Conservation (phyloP, 2,329 filamentous ascomycete genomes). For the Chaetomium olivaceum region DNA sequence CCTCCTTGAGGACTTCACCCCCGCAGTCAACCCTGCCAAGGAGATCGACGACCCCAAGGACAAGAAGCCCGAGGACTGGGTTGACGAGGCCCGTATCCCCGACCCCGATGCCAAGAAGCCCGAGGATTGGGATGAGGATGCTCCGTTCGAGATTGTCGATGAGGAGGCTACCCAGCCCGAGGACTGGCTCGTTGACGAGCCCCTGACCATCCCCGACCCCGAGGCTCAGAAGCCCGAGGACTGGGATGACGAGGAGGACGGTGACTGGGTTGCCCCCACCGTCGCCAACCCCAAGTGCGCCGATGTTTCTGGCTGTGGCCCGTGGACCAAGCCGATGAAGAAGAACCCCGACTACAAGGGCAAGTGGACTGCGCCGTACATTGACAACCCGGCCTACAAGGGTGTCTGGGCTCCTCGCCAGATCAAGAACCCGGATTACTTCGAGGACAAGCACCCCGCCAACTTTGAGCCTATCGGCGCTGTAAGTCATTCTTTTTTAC, state of each 20-base stretch:
- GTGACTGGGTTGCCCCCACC: constrained; percentile 90
- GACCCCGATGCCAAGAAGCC: constrained; percentile 95
- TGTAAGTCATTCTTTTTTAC: constrained; percentile 58
- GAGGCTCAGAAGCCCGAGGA: constrained; percentile 97
- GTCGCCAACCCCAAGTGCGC: constrained; percentile 95
- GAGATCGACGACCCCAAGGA: constrained; percentile 96
- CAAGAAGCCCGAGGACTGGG: constrained; percentile 92
- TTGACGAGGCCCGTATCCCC: constrained; percentile 86
- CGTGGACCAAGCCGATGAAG: constrained; percentile 88
- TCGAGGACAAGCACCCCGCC: constrained; percentile 92
- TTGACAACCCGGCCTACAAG: constrained; percentile 99
- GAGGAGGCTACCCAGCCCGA: constrained; percentile 88
- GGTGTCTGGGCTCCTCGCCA: constrained; percentile 90
- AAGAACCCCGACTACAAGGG: constrained; percentile 98
- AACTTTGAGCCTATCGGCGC: constrained; percentile 98
- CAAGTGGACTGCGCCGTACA: constrained; percentile 90
- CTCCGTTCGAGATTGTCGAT: constrained; percentile 93
- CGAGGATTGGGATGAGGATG: constrained; percentile 98
- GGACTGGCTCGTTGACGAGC: constrained; percentile 94
- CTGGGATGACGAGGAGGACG: constrained; percentile 99
- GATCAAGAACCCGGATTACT: constrained; percentile 96
- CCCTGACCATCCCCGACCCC: constrained; percentile 80
- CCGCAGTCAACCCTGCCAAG: constrained; percentile 87
- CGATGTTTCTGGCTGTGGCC: constrained; percentile 89
- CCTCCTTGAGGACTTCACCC: constrained; percentile 90